These are phyloP conservation scores for Rhodotorula taiwanensis DNA, from an alignment of 768 basidiomycete genomes.

Conservation along the genomic window DNA sequence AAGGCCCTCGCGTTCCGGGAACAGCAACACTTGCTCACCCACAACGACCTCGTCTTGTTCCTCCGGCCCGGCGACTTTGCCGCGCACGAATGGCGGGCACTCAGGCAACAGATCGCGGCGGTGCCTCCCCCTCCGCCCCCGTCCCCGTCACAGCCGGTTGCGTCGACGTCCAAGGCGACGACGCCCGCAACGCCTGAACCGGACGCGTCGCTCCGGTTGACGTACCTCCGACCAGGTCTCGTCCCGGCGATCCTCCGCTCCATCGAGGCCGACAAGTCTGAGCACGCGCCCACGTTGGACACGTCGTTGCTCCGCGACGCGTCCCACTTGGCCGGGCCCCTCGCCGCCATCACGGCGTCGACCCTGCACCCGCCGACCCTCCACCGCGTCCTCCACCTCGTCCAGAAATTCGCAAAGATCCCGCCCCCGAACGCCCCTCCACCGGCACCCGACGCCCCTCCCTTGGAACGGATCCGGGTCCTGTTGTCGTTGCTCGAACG, in stretches of 20 bases:
- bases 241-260: slow-evolving; percentile 61
- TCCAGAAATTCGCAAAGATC: slow-evolving; percentile 51
- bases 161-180: slow-evolving; percentile 64
- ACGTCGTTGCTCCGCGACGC: slow-evolving; percentile 51
- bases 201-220: slow-evolving; percentile 54
- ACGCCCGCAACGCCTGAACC: slow-evolving; percentile 56
- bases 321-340: slow-evolving; percentile 57
- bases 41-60: slow-evolving; percentile 62
- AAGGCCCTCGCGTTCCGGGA: slow-evolving; percentile 75
- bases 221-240: slow-evolving; percentile 67
- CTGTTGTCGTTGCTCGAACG: slow-evolving; percentile 76
- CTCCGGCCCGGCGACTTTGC: slow-evolving; percentile 71
- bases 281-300: slow-evolving; percentile 49
- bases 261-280: slow-evolving; percentile 45
- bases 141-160: slow-evolving; percentile 48
- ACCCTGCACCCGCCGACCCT: slow-evolving; percentile 67
- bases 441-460: slow-evolving; percentile 45
- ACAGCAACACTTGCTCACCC: slow-evolving; percentile 64
- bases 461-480: slow-evolving; percentile 50
- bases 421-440: slow-evolving; percentile 12
- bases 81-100: slow-evolving; percentile 58
- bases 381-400: slow-evolving; percentile 58
- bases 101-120: slow-evolving; percentile 61
- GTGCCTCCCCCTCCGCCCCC: slow-evolving; percentile 48
- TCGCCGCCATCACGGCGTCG: slow-evolving; percentile 62